Base-by-base conservation (phyloP, 306 rosid genomes). In the Cucumis hystrix region DNA sequence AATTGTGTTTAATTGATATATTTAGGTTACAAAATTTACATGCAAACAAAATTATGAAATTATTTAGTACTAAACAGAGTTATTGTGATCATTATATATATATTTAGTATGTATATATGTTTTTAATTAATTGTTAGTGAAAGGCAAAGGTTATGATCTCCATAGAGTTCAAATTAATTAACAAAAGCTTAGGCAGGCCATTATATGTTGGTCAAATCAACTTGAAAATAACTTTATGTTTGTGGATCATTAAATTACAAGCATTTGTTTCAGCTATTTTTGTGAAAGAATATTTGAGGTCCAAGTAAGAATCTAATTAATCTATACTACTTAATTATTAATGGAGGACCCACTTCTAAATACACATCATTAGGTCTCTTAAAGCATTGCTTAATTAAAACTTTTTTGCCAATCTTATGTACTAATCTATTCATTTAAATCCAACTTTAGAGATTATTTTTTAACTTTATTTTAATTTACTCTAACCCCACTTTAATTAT, bases 311-410 rank as follows among this genome's bases (percentile, higher is more conserved):
- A 71, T 71, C 41, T 47, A 49, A 71, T 71, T 28, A 47, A 30
- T 16, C 49, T 70, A 54, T 3, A 33, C 37, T 33, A 33, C 5
- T 33, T 28, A 28, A 43, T 72, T 0, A 4, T 51, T 51, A 49
- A 51, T 23, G 60, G 25, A 72, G 75, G 75, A 14, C 56, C 58
- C 75, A 65, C 59, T 21, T 23, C 58, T 3, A 25, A 70, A 70
- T 70, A 70, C 74, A 70, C 20, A 72, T 72, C 61, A 72, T 72
- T 72, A 51, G 76, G 76, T 72, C 76, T 28, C 76, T 72, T 72
- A 72, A 72, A 72, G 76, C 76, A 49, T 47, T 51, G 76, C 61
- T 72, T 51, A 72, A 72, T 47, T 49, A 15, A 16, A 72, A 28
- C 76, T 71, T 20, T 68, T 20, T 71, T 51, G 23, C 8, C 4